Evolutionary conservation across 2,329 filamentous ascomycete genomes (phyloP), one percentile per base, ranked within the genome.

Genomic region (Aspergillus pseudoglaucus): DNA sequence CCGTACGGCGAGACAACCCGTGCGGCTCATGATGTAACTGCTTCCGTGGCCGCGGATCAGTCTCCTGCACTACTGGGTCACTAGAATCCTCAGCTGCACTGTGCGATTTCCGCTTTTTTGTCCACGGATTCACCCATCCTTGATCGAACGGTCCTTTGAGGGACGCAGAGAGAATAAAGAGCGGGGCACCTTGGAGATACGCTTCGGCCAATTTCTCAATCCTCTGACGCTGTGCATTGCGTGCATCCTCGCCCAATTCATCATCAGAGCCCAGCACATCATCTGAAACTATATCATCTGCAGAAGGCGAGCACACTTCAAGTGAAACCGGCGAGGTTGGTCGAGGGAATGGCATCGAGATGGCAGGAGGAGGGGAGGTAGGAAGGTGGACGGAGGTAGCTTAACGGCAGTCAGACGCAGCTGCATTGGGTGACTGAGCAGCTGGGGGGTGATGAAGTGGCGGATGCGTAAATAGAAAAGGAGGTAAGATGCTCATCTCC

Each of bases 91-190:
- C 47, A 20, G 42, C 10, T 27, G 46, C 25, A n/a, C 27, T 22
- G 4, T 15, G 25, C 25, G 17, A 38, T 44, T 46, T 50, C 41
- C 63, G 57, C 3, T 55, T 48, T 44, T 64, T 66, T 42, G 52
- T 63, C 74, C 74, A 76, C 2, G 73, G 74, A 53, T 76, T 76
- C 4, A 55, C 52, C 74, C 74, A 77, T 22, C 56, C 64, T 20
- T 64, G 50, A 4, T 70, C 64, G 27, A 77, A 71, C 1, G 73
- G 73, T 0, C 74, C 74, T 39, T 61, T 66, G 17, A 77, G 59
- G 7, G 65, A 65, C 10, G 74, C 73, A 5, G 68, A 73, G 9
- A 72, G 57, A 40, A 77, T 75, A 47, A 73, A 75, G 8, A 73
- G 57, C 14, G 65, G 63, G 23, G 62, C 58, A 22, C 73, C 73